Base-by-base conservation (phyloP, 2,329 filamentous ascomycete species). In the Sporothrix globosa region DNA sequence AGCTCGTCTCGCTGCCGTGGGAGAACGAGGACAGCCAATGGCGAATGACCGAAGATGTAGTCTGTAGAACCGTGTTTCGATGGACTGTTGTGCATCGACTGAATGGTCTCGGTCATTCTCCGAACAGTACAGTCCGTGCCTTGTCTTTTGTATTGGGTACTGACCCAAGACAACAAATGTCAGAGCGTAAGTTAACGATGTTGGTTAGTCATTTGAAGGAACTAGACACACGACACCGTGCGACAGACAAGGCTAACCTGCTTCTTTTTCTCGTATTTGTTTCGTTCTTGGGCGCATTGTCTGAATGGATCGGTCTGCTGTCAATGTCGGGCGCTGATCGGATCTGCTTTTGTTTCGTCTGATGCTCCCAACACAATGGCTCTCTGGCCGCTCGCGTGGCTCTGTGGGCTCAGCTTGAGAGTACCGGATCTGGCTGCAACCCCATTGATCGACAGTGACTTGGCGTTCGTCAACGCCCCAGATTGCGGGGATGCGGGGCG, bases 401-500 rank as follows among this genome's bases (percentile, higher is more conserved):
- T 11, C 39, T 63, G 58, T 46, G 39, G 17, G 56, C 30, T 41
- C 34, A 34, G 34, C 34, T 7, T 4, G 34, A 34, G 56, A 4
- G 27, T 19, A 17, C 56, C n/a, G 56, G 19, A 19, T 30, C 14
- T 58, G 54, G 56, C 30, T 60, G 56, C 56, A 60, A 60, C 56
- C 56, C 56, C 34, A 44, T 41, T 6, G 56, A 60, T 60, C 56
- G 56, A n/a, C 34, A 60, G 34, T 24, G 30, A 21, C 30, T 34
- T 4, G 34, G 21, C 6, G 11, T 24, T 54, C 24, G 24, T 54
- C 53, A 60, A 13, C 19, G 34, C 19, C 34, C 56, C 19, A 10
- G 39, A 41, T 60, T 60, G 56, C 56, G 56, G 56, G 34, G 54
- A 34, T 60, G 30, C 56, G 56, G 34, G 56, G 56, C 9, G 41